Base-by-base conservation (phyloP, 106 monocot genomes). In the Cymbidium sinense region DNA sequence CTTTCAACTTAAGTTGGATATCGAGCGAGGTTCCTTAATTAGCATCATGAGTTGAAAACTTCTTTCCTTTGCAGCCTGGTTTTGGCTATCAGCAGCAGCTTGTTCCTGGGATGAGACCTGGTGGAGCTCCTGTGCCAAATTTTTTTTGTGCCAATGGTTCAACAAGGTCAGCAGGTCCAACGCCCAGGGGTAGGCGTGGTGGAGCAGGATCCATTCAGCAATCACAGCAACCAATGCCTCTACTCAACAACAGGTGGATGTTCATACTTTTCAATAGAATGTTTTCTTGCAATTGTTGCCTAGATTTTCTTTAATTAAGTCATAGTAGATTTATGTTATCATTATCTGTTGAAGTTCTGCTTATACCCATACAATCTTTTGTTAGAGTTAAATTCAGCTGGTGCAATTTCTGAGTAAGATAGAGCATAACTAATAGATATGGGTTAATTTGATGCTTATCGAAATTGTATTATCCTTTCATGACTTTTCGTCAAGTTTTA, bases 71-170 rank as follows among this genome's bases (percentile, higher is more conserved):
- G 43, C 77, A 92, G 92, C 81, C 87, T 81, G 95, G 86, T 29
- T 95, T 91, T 78, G 89, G 88, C 41, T 95, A 86, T 83, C 95
- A 95, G 83, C 95, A 91, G 75, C 91, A 84, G 28, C 82, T 95
- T 76, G 79, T 95, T 69, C 95, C 91, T 78, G 95, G 91, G 28
- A 92, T 92, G 88, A 89, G 95, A 77, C 95, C 95, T 43, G 89
- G 85, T 11, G 87, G 80, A 65, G 89, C 64, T 74, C 91, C 89
- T 28, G 88, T 92, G 79, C 95, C 95, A 2, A 90, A 90, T 67
- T 95, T 89, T n/a, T 75, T 87, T 89, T 73, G 58, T 94, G 64
- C 94, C 91, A 0, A 50, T 94, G 70, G 84, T 91, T 8, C 95
- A 87, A 75, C 95, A 91, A 34, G 89, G 87, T 20, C 95, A 95